A percentile compares a stretch with the other conserved stretches of the same genome.
Conservation (phyloP, 2,329 filamentous ascomycete genomes). For the Purpureocillium lavendulum region DNA sequence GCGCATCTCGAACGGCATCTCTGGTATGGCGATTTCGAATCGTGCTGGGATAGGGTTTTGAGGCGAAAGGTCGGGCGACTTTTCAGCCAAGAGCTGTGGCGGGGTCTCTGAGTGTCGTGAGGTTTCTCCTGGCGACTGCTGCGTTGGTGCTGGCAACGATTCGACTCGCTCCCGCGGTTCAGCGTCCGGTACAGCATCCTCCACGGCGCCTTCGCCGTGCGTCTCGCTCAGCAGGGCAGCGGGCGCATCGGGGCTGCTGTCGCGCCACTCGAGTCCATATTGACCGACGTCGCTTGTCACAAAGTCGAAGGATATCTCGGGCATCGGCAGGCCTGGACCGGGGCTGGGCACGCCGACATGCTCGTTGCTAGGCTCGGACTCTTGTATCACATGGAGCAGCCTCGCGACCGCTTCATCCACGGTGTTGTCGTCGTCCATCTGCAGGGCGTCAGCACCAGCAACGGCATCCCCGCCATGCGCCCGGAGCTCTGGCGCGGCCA, state of each 20-base stretch:
- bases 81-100: too few relatives aligned
- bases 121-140: not conserved
- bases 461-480: not conserved
- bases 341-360: not conserved
- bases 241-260: slow-evolving; percentile 3
- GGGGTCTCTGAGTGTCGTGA: not conserved
- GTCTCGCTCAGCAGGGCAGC: not conserved
- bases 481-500: too few relatives aligned
- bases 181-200: too few relatives aligned
- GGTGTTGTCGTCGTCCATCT: slow-evolving; percentile 10
- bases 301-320: slow-evolving; percentile 9
- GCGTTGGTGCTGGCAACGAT: too few relatives aligned
- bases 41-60: too few relatives aligned
- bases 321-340: not conserved
- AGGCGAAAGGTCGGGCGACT: too few relatives aligned
- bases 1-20: slow-evolving; percentile 15
- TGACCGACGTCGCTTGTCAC: slow-evolving; percentile 2
- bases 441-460: slow-evolving; percentile 1
- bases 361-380: not conserved
- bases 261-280: not conserved
- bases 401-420: not conserved
- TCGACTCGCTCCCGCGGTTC: too few relatives aligned
- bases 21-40: slow-evolving; percentile 24
- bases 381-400: not conserved
- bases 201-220: too few relatives aligned